A percentile compares a stretch with the other conserved stretches of the same genome.
phyloP scores from a whole-genome alignment of 208 protist species.

The Trypanosoma platydactyli region DNA sequence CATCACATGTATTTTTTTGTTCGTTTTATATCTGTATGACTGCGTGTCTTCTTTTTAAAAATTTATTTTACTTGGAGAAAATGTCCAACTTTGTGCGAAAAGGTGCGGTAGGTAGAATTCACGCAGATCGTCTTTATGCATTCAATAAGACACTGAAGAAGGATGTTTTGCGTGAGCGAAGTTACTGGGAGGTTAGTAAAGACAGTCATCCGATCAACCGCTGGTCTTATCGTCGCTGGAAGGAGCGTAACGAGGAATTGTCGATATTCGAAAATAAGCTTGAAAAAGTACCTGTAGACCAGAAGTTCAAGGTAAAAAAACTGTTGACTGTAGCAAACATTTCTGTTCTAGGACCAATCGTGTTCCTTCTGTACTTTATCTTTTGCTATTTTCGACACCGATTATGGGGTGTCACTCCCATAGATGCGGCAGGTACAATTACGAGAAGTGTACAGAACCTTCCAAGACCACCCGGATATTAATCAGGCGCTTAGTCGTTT shows the following conservation, averaged over 20 bases:
- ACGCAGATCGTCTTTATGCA: constrained; percentile 67
- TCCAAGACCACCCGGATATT: constrained; percentile 74
- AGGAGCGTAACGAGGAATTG: constrained; percentile 69
- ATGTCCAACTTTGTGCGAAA: constrained; percentile 68
- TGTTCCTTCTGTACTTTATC: constrained; percentile 60
- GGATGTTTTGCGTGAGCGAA: constrained; percentile 61
- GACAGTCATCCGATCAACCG: constrained; percentile 83
- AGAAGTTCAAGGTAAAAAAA: constrained; percentile 89
- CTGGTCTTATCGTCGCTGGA: constrained; percentile 77
- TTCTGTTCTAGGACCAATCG: constrained; percentile 65
- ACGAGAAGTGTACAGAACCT: constrained; percentile 75
- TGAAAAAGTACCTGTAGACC: constrained; percentile 71
- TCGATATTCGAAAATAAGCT: constrained; percentile 82
- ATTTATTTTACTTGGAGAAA: neutral
- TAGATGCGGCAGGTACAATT: constrained; percentile 64
- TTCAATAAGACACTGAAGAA: constrained; percentile 86
- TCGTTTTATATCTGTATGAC: neutral
- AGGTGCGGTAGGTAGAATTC: constrained; percentile 58
- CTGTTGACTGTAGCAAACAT: constrained; percentile 78
- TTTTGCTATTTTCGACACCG: constrained; percentile 70
- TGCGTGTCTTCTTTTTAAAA: neutral
- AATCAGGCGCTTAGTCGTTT: constrained; percentile 1
- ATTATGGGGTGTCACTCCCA: constrained; percentile 75
- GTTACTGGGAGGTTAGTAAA: constrained; percentile 82
- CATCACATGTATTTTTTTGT: neutral